Evolutionary conservation across 345 rosid genomes (phyloP).

Genomic region (Melaleuca quinquenervia): DNA sequence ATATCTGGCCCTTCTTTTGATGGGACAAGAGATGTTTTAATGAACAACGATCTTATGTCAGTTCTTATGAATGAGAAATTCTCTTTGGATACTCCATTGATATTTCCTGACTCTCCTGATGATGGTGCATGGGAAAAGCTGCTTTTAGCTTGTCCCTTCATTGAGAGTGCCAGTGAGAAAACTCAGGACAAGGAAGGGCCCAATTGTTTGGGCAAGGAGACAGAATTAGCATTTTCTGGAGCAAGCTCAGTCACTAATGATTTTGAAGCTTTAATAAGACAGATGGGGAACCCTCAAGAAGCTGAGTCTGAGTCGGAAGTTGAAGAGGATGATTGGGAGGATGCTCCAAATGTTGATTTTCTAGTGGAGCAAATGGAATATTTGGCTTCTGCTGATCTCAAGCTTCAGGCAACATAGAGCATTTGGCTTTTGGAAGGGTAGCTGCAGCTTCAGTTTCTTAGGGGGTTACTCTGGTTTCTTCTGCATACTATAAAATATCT

Average conservation of each 20-base stretch:
- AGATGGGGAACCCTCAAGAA: slow-evolving; percentile 37
- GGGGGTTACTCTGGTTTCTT: background rate
- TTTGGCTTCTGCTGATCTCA: slow-evolving; percentile 20
- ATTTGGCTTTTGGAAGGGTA: background rate
- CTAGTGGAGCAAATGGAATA: slow-evolving; percentile 43
- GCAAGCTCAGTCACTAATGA: slow-evolving; percentile 10
- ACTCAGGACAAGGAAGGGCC: slow-evolving; percentile 18
- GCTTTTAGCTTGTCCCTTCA: slow-evolving; percentile 35
- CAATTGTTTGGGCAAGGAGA: slow-evolving; percentile 15
- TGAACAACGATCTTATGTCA: slow-evolving; percentile 55
- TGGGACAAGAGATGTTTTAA: slow-evolving; percentile 41
- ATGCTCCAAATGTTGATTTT: slow-evolving; percentile 31
- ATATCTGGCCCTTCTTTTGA: slow-evolving; percentile 19
- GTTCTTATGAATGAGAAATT: slow-evolving; percentile 53
- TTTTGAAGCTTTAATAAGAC: slow-evolving; percentile 31
- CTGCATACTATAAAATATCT: background rate
- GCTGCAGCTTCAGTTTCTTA: background rate
- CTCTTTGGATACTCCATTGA: slow-evolving; percentile 34
- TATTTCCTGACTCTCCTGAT: slow-evolving; percentile 55
- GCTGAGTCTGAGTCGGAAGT: slow-evolving; percentile 9
- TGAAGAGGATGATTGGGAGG: slow-evolving; percentile 22
- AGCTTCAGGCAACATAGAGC: background rate
- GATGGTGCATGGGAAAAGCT: slow-evolving; percentile 79
- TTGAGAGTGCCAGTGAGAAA: slow-evolving; percentile 16
- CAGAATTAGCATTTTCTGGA: slow-evolving; percentile 17